Conservation (phyloP, 345 rosid genomes). For the Citrus maxima region DNA sequence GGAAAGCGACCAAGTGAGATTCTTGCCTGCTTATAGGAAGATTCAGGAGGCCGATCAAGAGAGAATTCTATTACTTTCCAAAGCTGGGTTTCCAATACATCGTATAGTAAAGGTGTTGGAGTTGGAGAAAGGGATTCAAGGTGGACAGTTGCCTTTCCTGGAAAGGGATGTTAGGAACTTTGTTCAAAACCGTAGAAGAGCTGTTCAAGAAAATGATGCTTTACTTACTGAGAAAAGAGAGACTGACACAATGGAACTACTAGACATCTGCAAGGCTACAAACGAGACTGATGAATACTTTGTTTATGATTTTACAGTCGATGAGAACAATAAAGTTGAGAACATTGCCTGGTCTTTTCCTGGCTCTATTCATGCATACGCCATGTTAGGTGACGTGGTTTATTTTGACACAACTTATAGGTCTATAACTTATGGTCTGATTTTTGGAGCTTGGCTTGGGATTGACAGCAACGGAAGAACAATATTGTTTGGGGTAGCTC, state of each 20-base stretch:
- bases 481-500: slow-evolving; percentile 36
- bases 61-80: slow-evolving; percentile 30
- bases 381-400: slow-evolving; percentile 36
- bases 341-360: slow-evolving; percentile 43
- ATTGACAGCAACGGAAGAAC: slow-evolving; percentile 39
- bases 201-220: slow-evolving; percentile 38
- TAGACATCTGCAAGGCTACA: slow-evolving; percentile 34
- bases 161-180: slow-evolving; percentile 41
- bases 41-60: slow-evolving; percentile 40
- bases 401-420: slow-evolving; percentile 38
- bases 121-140: slow-evolving; percentile 39
- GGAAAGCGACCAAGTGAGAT: slow-evolving; percentile 38
- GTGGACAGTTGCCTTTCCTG: slow-evolving; percentile 34
- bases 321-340: slow-evolving; percentile 38
- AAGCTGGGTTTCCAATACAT: slow-evolving; percentile 40
- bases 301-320: slow-evolving; percentile 37
- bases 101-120: slow-evolving; percentile 38
- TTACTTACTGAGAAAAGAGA: slow-evolving; percentile 35
- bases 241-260: slow-evolving; percentile 37
- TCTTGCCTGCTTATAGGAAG: slow-evolving; percentile 38
- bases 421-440: slow-evolving; percentile 36
- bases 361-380: slow-evolving; percentile 30
- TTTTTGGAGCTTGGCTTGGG: slow-evolving; percentile 42
- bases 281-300: slow-evolving; percentile 40
- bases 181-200: slow-evolving; percentile 35